A percentile compares a stretch with the other conserved stretches of the same genome.
Conservation (phyloP, 495 filamentous ascomycete genomes). For the Aspergillus sparsus region DNA sequence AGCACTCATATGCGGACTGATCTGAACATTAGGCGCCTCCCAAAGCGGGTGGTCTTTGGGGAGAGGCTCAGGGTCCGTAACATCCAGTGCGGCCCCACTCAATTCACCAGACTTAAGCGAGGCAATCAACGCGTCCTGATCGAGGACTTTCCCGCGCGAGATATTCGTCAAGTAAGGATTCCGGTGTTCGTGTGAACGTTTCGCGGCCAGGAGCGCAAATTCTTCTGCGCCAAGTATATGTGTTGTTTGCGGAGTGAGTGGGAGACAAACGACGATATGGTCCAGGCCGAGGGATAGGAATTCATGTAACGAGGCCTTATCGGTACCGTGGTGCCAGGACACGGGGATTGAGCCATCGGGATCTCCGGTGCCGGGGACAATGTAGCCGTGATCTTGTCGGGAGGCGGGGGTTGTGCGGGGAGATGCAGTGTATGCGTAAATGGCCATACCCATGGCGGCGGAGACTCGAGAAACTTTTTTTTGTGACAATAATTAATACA, state of each 20-base stretch:
- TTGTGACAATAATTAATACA: not conserved
- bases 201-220: constrained; percentile 64
- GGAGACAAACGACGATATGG: constrained; percentile 71
- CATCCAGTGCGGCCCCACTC: constrained; percentile 77
- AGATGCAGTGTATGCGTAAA: constrained; percentile 78
- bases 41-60: constrained; percentile 70
- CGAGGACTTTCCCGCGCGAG: constrained; percentile 68
- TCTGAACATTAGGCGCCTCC: constrained; percentile 68
- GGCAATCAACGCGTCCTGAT: constrained; percentile 66
- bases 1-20: constrained; percentile 81
- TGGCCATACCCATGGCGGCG: constrained; percentile 73
- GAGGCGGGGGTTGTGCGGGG: constrained; percentile 56
- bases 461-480: constrained; percentile 60
- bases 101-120: constrained; percentile 51
- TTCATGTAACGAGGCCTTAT: constrained; percentile 57
- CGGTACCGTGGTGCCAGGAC: constrained; percentile 71
- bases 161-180: constrained; percentile 70
- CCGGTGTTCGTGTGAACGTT: constrained; percentile 12
- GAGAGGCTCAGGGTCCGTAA: constrained; percentile 82
- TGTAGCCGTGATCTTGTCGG: constrained; percentile 64
- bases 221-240: constrained; percentile 64
- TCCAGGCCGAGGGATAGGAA: constrained; percentile 75
- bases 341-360: constrained; percentile 68
- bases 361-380: constrained; percentile 76
- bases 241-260: constrained; percentile 67